Base-by-base conservation (phyloP, 805 yeast species). In the Maudiozyma serrabonitensis region DNA sequence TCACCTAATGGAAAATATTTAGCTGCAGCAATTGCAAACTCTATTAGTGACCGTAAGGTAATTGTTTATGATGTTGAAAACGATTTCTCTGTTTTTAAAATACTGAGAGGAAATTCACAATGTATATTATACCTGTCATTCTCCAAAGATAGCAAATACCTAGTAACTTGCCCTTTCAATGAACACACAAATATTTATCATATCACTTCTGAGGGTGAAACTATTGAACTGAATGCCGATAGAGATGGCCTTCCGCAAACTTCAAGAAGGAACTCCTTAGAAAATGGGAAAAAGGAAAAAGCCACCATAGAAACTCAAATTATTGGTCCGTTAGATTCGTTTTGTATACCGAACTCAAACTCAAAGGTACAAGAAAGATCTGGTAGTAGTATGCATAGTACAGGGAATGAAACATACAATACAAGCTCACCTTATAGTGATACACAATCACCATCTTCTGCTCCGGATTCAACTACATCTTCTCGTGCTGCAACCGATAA, bases 151-250 rank as follows among this genome's bases (percentile, higher is more conserved):
- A 90, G 87, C 58, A 59, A 74, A 6, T 76, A 75, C 57, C 54
- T 90, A 25, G 76, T 89, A 9, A 76, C 88, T 4, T 81, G 93
- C 50, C 79, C 90, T 8, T 75, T 82, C 55, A 95, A 87, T 64
- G 80, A 81, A 31, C 71, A 75, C 12, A 81, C 87, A 6, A 75
- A 81, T 46, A 69, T 90, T 2, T 87, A 95, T 87, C 79, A 80
- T 56, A 68, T 82, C 53, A 50, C 66, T 68, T 7, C 79, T 71
- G 46, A 62, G 49, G 58, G 60, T 49, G 50, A 57, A 43, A 46
- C 52, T 35, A 42, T 59, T 19, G 46, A 50, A 46, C 16, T 51
- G n/a, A 54, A 60, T 44, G 16, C 7, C 6, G 7, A 39, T 4
- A 12, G 32, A 11, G 32, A 8, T 3, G 32, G 8, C 4, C 12